Evolutionary conservation across 345 rosid species (phyloP).

Genomic region (Litchi chinensis): DNA sequence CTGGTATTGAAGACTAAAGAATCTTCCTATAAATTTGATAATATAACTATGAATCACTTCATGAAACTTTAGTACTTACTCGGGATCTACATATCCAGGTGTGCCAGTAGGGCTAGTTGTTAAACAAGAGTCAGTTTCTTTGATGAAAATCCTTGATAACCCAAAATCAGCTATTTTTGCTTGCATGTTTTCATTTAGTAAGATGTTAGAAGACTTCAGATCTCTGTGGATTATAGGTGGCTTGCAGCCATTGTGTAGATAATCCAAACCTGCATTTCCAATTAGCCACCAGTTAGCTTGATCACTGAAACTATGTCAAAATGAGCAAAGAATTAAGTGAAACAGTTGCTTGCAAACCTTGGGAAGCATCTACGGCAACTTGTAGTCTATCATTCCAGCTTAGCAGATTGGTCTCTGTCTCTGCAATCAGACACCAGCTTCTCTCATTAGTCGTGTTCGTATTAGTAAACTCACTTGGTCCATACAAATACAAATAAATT

Average conservation of each 20-base stretch:
- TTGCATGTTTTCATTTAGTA: slow-evolving; percentile 42
- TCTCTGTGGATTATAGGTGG: slow-evolving; percentile 40
- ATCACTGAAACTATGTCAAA: no score
- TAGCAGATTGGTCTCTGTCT: neutral
- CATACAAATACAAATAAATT: no score
- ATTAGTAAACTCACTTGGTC: no score
- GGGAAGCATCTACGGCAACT: slow-evolving; percentile 41
- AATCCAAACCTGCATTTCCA: slow-evolving; percentile 30
- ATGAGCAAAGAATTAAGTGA: neutral
- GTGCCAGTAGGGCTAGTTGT: slow-evolving; percentile 42
- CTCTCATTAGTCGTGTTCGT: no score
- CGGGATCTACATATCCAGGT: slow-evolving; percentile 40
- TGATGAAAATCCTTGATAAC: slow-evolving; percentile 36
- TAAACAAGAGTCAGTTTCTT: slow-evolving; percentile 33
- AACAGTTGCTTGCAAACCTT: slow-evolving; percentile 18
- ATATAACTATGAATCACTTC: no score
- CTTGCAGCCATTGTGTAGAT: slow-evolving; percentile 29
- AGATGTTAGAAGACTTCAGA: slow-evolving; percentile 45
- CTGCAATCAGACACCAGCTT: no score
- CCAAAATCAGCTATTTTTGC: slow-evolving; percentile 52
- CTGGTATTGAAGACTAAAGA: no score
- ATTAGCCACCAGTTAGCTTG: neutral
- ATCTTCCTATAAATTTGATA: no score
- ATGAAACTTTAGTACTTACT: slow-evolving; percentile 5
- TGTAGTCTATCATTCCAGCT: slow-evolving; percentile 39